Conservation (phyloP, 225 moss, liverwort and hornwort genomes). For the Thuidium tamariscinum region DNA sequence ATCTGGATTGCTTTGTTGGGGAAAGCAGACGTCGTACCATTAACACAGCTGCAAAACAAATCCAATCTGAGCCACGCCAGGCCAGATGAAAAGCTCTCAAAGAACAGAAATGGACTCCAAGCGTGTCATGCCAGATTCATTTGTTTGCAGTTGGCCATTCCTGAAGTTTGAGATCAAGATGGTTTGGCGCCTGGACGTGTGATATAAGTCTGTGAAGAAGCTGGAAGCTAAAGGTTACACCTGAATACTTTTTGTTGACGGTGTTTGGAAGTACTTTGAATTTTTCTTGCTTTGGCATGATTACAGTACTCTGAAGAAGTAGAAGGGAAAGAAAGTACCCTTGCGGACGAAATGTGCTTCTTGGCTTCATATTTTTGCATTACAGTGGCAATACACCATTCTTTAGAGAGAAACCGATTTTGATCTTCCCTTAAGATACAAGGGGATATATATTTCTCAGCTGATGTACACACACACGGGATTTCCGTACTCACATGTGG, state of each 20-base stretch:
- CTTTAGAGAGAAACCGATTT: not conserved
- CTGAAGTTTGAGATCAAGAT: not conserved
- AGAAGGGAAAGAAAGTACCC: not conserved
- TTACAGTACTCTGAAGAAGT: not conserved
- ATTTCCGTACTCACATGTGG: not conserved
- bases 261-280: not conserved
- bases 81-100: not conserved
- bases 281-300: not conserved
- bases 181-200: not conserved
- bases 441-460: not conserved
- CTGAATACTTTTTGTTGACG: not conserved
- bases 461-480: not conserved
- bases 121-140: not conserved
- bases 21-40: constrained; percentile 30
- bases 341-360: not conserved
- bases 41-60: not conserved
- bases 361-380: not conserved
- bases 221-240: not conserved
- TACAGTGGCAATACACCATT: not conserved
- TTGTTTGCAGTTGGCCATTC: not conserved
- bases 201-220: not conserved
- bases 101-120: not conserved
- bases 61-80: not conserved
- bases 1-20: constrained; percentile 24
- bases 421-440: not conserved